Conservation (phyloP, 2,329 filamentous ascomycete genomes). For the Thielaviopsis euricoi region DNA sequence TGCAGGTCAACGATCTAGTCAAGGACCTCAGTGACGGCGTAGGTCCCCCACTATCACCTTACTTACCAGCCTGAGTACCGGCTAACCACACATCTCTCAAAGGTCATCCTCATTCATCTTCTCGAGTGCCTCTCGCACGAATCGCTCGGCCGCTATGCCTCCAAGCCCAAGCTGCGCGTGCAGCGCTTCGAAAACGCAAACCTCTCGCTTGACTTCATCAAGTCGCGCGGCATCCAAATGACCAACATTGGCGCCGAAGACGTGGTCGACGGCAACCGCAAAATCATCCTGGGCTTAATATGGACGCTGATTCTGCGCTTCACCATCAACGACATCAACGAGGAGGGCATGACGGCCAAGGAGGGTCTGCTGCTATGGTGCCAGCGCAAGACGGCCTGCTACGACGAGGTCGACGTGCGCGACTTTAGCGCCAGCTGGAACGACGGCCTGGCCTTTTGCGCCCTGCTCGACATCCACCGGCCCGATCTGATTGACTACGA, state of each 20-base stretch:
- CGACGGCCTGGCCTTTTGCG: slow-evolving; percentile 90
- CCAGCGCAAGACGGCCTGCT: slow-evolving; percentile 95
- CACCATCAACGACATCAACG: slow-evolving; percentile 97
- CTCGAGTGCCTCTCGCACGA: slow-evolving; percentile 91
- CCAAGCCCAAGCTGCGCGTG: slow-evolving; percentile 87
- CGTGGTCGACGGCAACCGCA: slow-evolving; percentile 92
- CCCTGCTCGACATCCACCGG: slow-evolving; percentile 87
- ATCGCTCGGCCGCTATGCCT: slow-evolving; percentile 89
- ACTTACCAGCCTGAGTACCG: background rate
- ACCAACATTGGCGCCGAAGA: slow-evolving; percentile 98
- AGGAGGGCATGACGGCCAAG: slow-evolving; percentile 94
- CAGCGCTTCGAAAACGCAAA: slow-evolving; percentile 98
- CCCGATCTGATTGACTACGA: slow-evolving; percentile 97
- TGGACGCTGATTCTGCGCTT: slow-evolving; percentile 97
- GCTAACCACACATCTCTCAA: slow-evolving; percentile 9
- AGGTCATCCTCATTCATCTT: slow-evolving; percentile 91
- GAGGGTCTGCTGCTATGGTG: slow-evolving; percentile 93
- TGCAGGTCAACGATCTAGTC: slow-evolving; percentile 77
- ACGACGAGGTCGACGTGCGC: slow-evolving; percentile 87
- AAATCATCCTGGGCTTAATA: slow-evolving; percentile 92
- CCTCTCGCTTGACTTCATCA: slow-evolving; percentile 85
- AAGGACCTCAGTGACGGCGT: slow-evolving; percentile 86
- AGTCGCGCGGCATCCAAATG: slow-evolving; percentile 80
- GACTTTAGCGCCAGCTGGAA: slow-evolving; percentile 98
- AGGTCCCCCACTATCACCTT: slow-evolving; percentile 29